Percentiles rank a stretch among this genome's conserved stretches.
phyloP scores from a whole-genome alignment of 1,284 basidiomycete genomes.

The Waitea zeae region DNA sequence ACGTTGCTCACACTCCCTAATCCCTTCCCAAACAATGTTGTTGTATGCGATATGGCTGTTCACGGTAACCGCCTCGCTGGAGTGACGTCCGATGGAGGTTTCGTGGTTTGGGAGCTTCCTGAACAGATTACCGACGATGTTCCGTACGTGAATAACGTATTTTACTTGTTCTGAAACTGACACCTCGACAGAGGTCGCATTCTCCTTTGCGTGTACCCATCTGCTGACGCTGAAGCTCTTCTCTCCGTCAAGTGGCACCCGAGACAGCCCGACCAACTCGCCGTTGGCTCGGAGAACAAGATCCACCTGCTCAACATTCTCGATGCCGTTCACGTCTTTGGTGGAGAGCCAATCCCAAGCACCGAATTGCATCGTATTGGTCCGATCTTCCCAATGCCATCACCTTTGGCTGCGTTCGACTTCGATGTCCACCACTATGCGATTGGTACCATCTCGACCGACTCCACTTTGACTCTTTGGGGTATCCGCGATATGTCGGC shows the following conservation, averaged over 20 bases:
- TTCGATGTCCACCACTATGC: conserved; percentile 60
- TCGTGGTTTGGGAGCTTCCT: conserved; percentile 73
- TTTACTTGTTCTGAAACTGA: neutral
- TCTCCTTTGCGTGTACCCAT: conserved; percentile 50
- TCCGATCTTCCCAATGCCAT: conserved; percentile 45
- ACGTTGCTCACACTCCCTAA: conserved; percentile 60
- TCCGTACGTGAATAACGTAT: conserved; percentile 31
- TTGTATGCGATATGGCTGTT: conserved; percentile 70
- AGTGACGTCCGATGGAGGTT: conserved; percentile 70
- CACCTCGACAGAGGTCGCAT: conserved; percentile 34
- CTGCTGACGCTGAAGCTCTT: conserved; percentile 38
- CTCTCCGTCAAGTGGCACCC: conserved; percentile 75
- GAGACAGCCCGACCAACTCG: conserved; percentile 54
- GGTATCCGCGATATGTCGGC: conserved; percentile 56
- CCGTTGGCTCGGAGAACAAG: conserved; percentile 56
- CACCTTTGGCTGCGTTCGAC: conserved; percentile 62
- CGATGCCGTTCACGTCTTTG: conserved; percentile 35
- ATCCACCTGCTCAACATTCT: conserved; percentile 57
- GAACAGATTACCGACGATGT: conserved; percentile 68
- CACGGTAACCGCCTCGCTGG: conserved; percentile 66
- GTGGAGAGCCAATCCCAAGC: conserved; percentile 45
- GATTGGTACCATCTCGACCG: conserved; percentile 60
- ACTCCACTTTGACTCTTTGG: conserved; percentile 65
- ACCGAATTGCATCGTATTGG: conserved; percentile 46
- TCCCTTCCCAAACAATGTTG: conserved; percentile 39